Evolutionary conservation across 129 eudicot species (phyloP).

Genomic region (Silybum marianum): DNA sequence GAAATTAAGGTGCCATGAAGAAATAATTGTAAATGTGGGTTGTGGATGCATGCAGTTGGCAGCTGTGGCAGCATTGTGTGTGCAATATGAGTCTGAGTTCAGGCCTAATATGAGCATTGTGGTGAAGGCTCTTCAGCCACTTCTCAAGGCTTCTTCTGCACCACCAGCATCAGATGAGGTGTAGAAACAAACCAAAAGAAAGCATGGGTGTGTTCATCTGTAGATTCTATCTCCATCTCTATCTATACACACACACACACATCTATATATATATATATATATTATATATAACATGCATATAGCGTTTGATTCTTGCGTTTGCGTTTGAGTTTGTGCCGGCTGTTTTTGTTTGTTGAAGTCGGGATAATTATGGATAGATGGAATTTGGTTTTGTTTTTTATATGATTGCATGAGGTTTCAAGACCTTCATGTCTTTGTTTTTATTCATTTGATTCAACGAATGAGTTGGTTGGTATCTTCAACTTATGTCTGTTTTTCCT

Average conservation of each 20-base stretch:
- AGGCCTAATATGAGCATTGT: constrained; percentile 79
- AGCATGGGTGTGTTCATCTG: constrained; percentile 26
- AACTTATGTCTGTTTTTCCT: not conserved
- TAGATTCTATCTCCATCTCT: constrained; percentile 21
- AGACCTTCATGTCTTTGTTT: constrained; percentile 3
- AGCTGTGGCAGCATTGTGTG: constrained; percentile 79
- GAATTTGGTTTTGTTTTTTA: constrained; percentile 17
- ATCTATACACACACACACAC: constrained; percentile 7
- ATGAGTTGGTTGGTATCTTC: not conserved
- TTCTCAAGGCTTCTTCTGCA: constrained; percentile 44
- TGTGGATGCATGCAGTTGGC: constrained; percentile 63
- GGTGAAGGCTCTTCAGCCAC: constrained; percentile 74
- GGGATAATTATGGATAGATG: constrained; percentile 10
- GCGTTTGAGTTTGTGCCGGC: constrained; percentile 19
- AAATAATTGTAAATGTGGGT: not conserved
- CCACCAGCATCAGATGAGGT: constrained; percentile 40
- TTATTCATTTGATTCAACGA: not conserved
- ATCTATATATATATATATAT: not conserved
- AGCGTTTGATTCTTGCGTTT: constrained; percentile 23
- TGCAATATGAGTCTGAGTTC: constrained; percentile 71
- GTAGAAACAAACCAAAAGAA: not conserved
- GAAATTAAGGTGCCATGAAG: not conserved
- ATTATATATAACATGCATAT: constrained; percentile 1
- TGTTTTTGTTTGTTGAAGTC: constrained; percentile 13
- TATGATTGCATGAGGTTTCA: constrained; percentile 18